Evolutionary conservation across 805 yeast species (phyloP).

Genomic region (Kockiozyma suomiensis): DNA sequence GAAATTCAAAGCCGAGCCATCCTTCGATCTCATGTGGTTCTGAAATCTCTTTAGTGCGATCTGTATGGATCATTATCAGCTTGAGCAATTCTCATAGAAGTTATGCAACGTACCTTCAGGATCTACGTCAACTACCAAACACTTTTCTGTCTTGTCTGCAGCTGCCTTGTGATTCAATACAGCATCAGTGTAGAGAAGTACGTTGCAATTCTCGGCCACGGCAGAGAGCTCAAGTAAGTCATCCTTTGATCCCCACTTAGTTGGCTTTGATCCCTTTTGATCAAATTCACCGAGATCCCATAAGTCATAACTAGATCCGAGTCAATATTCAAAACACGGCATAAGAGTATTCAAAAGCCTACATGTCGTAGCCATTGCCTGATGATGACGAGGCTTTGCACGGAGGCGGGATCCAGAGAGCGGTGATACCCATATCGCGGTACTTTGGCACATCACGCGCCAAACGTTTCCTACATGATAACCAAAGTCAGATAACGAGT

Average conservation of each 20-base stretch:
- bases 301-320: conserved; percentile 22
- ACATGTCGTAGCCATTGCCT: conserved; percentile 33
- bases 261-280: conserved; percentile 26
- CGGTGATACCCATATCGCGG: conserved; percentile 27
- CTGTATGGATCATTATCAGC: background rate
- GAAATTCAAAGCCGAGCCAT: conserved; percentile 32
- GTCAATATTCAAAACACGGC: background rate
- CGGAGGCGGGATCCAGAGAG: conserved; percentile 32
- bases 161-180: conserved; percentile 34
- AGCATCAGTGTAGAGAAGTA: conserved; percentile 23
- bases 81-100: background rate
- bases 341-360: background rate
- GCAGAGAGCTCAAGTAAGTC: conserved; percentile 20
- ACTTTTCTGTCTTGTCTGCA: conserved; percentile 27
- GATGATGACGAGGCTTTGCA: conserved; percentile 29
- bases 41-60: conserved; percentile 24
- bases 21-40: conserved; percentile 32
- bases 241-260: conserved; percentile 32
- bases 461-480: conserved; percentile 17
- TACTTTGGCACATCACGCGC: conserved; percentile 16
- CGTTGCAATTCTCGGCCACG: conserved; percentile 9
- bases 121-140: conserved; percentile 27
- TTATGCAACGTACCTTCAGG: conserved; percentile 9
- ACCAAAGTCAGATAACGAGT: too few species aligned
- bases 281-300: conserved; percentile 35